phyloP scores from a whole-genome alignment of 176 grass and related monocot species.

The bread wheat (Triticum aestivum) region DNA sequence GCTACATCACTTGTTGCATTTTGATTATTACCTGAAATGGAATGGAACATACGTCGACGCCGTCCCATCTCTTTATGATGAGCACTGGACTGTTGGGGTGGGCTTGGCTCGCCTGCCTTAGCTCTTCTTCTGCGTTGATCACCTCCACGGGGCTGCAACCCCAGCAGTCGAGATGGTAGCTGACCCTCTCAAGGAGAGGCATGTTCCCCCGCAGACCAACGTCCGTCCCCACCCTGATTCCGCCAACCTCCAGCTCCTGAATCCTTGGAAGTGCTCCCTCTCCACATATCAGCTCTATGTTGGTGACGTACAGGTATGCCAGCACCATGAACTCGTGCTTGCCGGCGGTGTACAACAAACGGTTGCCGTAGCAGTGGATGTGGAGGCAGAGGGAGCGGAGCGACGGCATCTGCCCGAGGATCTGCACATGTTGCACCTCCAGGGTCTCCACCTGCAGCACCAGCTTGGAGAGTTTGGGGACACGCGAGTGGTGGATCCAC shows the following conservation, averaged over 20 bases:
- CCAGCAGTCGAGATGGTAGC: no score
- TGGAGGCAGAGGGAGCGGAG: neutral
- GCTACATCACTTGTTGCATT: no score
- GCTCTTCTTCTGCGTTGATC: no score
- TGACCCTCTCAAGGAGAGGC: no score
- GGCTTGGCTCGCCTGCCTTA: no score
- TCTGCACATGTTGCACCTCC: neutral
- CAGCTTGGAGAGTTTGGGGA: neutral
- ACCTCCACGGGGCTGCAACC: no score
- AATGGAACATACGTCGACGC: no score
- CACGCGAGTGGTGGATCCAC: neutral
- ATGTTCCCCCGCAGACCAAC: no score
- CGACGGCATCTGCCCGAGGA: neutral
- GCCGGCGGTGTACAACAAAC: neutral
- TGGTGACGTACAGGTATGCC: neutral
- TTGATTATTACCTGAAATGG: no score
- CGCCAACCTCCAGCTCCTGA: neutral
- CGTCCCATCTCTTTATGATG: no score
- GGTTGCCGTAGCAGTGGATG: neutral
- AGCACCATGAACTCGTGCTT: neutral
- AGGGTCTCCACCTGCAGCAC: neutral
- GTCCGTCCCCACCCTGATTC: no score
- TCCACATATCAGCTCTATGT: neutral
- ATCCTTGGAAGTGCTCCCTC: neutral
- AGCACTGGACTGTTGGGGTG: no score